Evolutionary conservation across 2,329 filamentous ascomycete species (phyloP), one percentile per base, ranked within the genome.

Genomic region (Anthostomella pinea): DNA sequence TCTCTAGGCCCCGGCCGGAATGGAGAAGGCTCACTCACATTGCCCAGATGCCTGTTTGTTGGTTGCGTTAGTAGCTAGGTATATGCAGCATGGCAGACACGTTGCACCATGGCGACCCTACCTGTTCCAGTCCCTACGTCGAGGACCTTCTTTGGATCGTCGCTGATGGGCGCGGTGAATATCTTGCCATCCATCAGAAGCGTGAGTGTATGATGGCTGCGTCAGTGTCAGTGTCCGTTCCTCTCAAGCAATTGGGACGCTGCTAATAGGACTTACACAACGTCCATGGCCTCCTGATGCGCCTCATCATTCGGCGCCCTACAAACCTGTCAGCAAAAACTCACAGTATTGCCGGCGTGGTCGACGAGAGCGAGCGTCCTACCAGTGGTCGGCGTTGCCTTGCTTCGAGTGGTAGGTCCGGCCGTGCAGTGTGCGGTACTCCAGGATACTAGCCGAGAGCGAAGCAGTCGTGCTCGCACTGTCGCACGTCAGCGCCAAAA

Each of bases 81-180:
- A n/a, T n/a, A n/a, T n/a, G n/a, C n/a, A n/a, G n/a, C n/a, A n/a
- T n/a, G n/a, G n/a, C n/a, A n/a, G n/a, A n/a, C n/a, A n/a, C n/a
- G n/a, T n/a, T n/a, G n/a, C n/a, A n/a, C n/a, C n/a, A n/a, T n/a
- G n/a, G n/a, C 23, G 16, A 5, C 35, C 54, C 48, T 29, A 44
- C 63, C 63, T 14, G 62, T 63, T 24, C 63, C 63, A 3, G 56
- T 60, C 30, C 63, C 63, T 10, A 65, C 27, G 21, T 66, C 61
- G 0, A 66, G 54, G 6, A 59, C 56, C 23, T 46, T 54, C 50
- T 59, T 39, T 11, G 45, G 42, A 3, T 50, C 51, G 3, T 62
- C 45, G 2, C 43, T 25, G 11, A 65, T 57, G 1, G 62, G 63
- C 1, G 60, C 60, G 2, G 57, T 47, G 28, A 56, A 56, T 0